Conservation (phyloP, 805 yeast genomes). For the Pichia exigua region DNA sequence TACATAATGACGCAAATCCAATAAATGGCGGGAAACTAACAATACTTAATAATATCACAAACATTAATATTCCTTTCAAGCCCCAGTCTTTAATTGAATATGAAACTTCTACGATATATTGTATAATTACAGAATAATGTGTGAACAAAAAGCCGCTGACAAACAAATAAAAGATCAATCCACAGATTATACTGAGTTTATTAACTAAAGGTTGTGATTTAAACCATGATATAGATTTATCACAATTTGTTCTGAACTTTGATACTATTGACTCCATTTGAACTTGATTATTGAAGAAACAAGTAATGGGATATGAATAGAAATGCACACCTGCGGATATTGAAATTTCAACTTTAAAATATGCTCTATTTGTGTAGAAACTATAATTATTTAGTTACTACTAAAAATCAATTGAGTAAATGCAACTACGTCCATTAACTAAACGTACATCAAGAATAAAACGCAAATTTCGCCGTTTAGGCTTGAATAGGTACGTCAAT, state of each 20-base stretch:
- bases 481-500: neutral
- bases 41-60: constrained; percentile 46
- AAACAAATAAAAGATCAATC: neutral
- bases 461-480: neutral
- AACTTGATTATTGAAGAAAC: neutral
- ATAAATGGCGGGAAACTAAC: constrained; percentile 88
- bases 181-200: constrained; percentile 1
- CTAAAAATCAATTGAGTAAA: neutral
- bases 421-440: neutral
- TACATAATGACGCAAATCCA: constrained; percentile 67
- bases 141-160: constrained; percentile 9
- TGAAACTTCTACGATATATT: constrained; percentile 34
- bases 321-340: neutral
- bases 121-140: constrained; percentile 32
- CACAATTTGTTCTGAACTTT: neutral
- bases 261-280: neutral
- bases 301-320: neutral
- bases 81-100: constrained; percentile 33
- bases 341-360: neutral
- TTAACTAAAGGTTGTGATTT: neutral
- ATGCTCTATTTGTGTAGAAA: too few relatives aligned
- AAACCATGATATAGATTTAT: constrained; percentile 1
- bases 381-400: too few relatives aligned
- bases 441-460: neutral
- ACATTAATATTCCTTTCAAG: constrained; percentile 25